Conservation (phyloP, 2,329 filamentous ascomycete species). For the Paraphoma chrysanthemicola region DNA sequence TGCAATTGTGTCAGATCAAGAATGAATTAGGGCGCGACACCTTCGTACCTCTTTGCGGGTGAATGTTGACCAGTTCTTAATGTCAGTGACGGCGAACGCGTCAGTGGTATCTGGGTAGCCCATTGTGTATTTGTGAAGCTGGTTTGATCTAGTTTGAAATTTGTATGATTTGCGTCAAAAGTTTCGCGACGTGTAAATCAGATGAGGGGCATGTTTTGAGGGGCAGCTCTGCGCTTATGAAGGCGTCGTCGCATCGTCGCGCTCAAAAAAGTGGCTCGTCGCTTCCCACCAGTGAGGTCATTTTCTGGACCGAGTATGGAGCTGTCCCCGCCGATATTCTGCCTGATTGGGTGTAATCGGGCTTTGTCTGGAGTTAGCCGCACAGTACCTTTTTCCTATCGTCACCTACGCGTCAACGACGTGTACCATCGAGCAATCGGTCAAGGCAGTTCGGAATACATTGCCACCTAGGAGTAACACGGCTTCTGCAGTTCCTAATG, state of each 20-base stretch:
- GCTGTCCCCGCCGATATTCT: conserved; percentile 14
- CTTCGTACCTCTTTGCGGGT: conserved; percentile 60
- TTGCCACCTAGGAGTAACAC: too few species aligned
- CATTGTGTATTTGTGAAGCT: conserved; percentile 41
- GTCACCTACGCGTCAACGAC: conserved; percentile 37
- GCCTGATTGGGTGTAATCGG: conserved; percentile 28
- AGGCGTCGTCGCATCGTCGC: conserved; percentile 12
- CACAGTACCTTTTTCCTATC: conserved; percentile 15
- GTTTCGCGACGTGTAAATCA: conserved; percentile 6
- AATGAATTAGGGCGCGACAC: background rate
- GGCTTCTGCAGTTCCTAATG: too few species aligned
- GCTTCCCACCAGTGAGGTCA: conserved; percentile 45
- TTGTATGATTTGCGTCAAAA: conserved; percentile 8
- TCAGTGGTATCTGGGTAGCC: conserved; percentile 60
- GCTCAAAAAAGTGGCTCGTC: conserved; percentile 33
- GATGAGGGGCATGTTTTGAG: conserved; percentile 27
- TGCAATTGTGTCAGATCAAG: conserved; percentile 46
- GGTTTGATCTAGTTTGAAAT: conserved; percentile 3
- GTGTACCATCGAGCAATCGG: background rate
- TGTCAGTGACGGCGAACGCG: conserved; percentile 57
- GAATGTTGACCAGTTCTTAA: conserved; percentile 69
- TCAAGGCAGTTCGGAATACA: too few species aligned
- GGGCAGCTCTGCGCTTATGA: conserved; percentile 37
- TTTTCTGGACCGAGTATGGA: conserved; percentile 22
- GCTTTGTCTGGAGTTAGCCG: conserved; percentile 11